A percentile compares a stretch with the other conserved stretches of the same genome.
phyloP scores from a whole-genome alignment of 2,329 filamentous ascomycete genomes.

The Calycina marina region DNA sequence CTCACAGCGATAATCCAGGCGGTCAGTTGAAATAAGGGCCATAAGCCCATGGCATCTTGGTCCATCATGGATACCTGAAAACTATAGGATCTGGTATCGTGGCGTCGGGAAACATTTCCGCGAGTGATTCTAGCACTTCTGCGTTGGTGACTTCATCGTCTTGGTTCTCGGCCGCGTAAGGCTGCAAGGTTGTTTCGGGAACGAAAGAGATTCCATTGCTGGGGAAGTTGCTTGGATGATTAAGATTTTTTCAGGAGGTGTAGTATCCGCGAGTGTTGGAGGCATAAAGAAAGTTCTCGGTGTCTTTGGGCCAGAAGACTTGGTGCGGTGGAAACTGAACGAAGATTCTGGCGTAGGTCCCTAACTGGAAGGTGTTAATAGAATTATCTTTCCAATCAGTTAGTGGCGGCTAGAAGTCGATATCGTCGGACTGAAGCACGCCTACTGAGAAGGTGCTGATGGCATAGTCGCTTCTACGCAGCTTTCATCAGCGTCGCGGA shows the following conservation, averaged over 20 bases:
- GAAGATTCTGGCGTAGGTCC: constrained; percentile 61
- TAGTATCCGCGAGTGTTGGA: constrained; percentile 24
- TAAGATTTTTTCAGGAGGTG: constrained; percentile 50
- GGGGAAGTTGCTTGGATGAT: constrained; percentile 39
- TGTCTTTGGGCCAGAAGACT: constrained; percentile 46
- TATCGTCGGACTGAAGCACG: constrained; percentile 46
- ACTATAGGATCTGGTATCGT: constrained; percentile 33
- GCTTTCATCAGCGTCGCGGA: constrained; percentile 34
- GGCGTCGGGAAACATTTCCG: constrained; percentile 31
- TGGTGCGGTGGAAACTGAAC: constrained; percentile 43
- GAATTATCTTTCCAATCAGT: constrained; percentile 50
- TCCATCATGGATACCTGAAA: constrained; percentile 40
- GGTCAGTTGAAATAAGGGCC: constrained; percentile 59
- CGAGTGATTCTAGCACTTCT: constrained; percentile 11
- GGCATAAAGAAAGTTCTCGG: constrained; percentile 27
- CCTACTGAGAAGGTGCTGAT: constrained; percentile 55
- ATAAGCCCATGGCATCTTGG: constrained; percentile 27
- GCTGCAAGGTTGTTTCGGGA: constrained; percentile 41
- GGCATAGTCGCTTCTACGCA: constrained; percentile 47
- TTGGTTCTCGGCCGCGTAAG: constrained; percentile 44
- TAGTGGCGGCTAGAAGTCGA: constrained; percentile 42
- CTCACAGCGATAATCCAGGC: constrained; percentile 43
- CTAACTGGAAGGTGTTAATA: constrained; percentile 52
- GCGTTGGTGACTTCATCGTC: constrained; percentile 35
- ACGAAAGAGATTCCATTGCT: constrained; percentile 51